Evolutionary conservation across 208 protist species (phyloP).

Genomic region (Acanthamoeba triangularis): DNA sequence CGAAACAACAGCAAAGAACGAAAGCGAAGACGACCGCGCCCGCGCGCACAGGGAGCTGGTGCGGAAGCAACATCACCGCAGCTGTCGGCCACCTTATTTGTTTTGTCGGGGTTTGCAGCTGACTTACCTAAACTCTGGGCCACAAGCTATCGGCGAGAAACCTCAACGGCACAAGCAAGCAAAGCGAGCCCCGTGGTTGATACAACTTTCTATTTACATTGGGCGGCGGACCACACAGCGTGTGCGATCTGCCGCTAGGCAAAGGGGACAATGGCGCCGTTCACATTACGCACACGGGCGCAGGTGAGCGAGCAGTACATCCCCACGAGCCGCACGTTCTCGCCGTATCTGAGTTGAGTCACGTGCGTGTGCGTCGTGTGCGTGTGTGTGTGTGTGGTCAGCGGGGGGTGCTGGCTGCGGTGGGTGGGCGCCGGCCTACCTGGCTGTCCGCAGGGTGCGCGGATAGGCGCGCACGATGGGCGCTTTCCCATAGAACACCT

Average conservation of each 20-base stretch:
- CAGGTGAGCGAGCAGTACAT: constrained; percentile 9
- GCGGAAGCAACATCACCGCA: no score
- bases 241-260: neutral
- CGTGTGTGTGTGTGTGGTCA: neutral
- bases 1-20: neutral
- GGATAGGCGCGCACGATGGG: neutral
- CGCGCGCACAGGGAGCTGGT: no score
- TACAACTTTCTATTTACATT: no score
- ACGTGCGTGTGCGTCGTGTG: neutral
- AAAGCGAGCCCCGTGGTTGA: no score
- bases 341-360: neutral
- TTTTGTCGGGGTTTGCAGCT: no score
- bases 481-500: neutral
- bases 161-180: no score
- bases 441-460: neutral
- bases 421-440: neutral
- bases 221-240: no score
- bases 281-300: neutral
- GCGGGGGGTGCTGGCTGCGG: no score
- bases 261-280: neutral
- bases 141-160: no score
- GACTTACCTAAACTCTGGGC: no score
- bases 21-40: neutral
- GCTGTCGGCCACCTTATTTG: no score
- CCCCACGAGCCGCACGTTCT: neutral